Conservation (phyloP, 169 alveolate species). For the Perkinsus olseni region DNA sequence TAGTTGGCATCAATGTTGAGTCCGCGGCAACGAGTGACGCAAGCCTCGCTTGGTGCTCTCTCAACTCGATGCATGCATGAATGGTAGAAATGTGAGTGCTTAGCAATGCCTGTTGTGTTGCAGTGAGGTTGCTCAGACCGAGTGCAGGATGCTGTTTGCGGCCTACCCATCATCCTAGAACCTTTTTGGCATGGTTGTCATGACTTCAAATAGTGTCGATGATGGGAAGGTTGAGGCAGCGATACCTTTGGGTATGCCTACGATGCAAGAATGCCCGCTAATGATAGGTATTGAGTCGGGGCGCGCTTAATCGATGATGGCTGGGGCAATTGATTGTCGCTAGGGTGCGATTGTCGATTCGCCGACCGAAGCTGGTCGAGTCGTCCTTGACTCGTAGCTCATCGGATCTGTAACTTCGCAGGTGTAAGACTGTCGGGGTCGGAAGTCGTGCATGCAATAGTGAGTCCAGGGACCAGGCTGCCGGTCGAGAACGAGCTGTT, state of each 20-base stretch:
- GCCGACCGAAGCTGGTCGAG: too few relatives aligned
- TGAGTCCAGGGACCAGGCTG: background rate
- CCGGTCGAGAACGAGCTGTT: background rate
- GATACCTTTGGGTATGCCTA: background rate
- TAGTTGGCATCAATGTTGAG: background rate
- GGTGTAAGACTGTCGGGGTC: background rate
- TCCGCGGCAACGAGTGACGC: slow-evolving; percentile 2
- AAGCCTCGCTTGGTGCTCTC: background rate
- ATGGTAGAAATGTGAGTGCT: background rate
- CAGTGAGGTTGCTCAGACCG: too few relatives aligned
- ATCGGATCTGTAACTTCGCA: background rate
- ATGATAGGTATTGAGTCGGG: background rate
- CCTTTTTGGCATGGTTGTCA: background rate
- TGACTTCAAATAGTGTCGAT: too few relatives aligned
- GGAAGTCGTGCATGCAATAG: background rate
- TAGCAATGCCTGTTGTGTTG: background rate
- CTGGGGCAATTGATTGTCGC: too few relatives aligned
- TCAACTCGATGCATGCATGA: background rate
- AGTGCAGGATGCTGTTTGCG: too few relatives aligned
- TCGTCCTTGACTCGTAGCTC: too few relatives aligned
- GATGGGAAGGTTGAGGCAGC: too few relatives aligned
- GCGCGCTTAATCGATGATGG: too few relatives aligned
- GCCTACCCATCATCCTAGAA: too few relatives aligned
- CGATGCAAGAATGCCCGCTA: background rate
- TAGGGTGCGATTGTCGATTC: too few relatives aligned